Conservation (phyloP, 1,139 yeast genomes). For the Protomyces lactucae-debilis region DNA sequence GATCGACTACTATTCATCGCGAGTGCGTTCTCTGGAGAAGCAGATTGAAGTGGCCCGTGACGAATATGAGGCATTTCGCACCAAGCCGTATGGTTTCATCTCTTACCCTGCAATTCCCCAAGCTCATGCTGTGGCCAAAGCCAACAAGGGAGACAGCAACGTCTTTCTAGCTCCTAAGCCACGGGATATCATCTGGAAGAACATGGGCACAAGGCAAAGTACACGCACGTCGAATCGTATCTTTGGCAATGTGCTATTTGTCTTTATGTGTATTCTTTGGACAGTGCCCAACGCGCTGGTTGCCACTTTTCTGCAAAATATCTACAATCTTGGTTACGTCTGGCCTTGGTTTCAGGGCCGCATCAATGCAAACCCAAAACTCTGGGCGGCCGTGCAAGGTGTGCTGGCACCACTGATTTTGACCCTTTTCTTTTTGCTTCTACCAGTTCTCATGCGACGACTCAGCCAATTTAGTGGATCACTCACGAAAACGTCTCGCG, state of each 20-base stretch:
- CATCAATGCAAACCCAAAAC: conserved; percentile 36
- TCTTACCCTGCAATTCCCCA: conserved; percentile 36
- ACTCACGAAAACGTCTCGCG: conserved; percentile 41
- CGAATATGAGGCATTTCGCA: conserved; percentile 32
- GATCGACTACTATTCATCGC: conserved; percentile 36
- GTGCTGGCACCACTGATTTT: conserved; percentile 42
- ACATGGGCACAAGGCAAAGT: conserved; percentile 37
- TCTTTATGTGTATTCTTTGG: conserved; percentile 40
- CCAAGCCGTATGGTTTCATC: conserved; percentile 42
- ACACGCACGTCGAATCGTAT: conserved; percentile 39
- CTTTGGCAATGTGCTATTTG: conserved; percentile 40
- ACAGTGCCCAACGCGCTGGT: conserved; percentile 44
- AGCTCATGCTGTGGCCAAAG: conserved; percentile 29
- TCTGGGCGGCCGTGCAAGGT: conserved; percentile 43
- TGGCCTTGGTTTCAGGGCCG: conserved; percentile 40
- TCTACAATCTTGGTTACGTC: conserved; percentile 39
- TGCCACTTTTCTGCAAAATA: conserved; percentile 43
- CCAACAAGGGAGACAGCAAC: conserved; percentile 3
- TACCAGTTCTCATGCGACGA: conserved; percentile 42
- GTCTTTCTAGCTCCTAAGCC: conserved; percentile 40
- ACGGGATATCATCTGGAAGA: conserved; percentile 42
- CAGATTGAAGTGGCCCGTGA: conserved; percentile 36
- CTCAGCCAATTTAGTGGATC: conserved; percentile 43
- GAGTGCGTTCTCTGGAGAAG: conserved; percentile 36
- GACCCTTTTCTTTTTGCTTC: conserved; percentile 39